phyloP scores from a whole-genome alignment of 371 early-diverging fungal genomes.

The Mucor saturninus region DNA sequence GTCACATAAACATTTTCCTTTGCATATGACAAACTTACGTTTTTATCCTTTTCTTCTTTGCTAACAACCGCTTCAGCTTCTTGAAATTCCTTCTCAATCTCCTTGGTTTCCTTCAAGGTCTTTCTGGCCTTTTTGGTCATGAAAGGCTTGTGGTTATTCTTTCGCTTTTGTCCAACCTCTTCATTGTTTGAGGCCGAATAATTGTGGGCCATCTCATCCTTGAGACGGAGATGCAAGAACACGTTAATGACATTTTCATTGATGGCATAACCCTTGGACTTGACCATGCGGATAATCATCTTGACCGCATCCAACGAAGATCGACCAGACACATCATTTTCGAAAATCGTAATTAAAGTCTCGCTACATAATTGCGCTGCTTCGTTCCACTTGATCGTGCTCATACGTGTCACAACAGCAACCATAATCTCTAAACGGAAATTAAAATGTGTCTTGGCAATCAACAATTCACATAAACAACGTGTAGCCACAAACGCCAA shows the following conservation, averaged over 20 bases:
- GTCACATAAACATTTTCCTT: too few species aligned
- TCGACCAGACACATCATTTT: slow-evolving; percentile 85
- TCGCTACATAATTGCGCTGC: slow-evolving; percentile 76
- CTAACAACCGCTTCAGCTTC: slow-evolving; percentile 84
- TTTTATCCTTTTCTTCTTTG: slow-evolving; percentile 73
- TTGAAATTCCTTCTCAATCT: slow-evolving; percentile 78
- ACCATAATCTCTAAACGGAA: slow-evolving; percentile 88
- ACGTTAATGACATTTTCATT: slow-evolving; percentile 70
- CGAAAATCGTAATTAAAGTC: slow-evolving; percentile 76
- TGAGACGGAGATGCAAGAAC: slow-evolving; percentile 79
- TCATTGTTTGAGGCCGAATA: slow-evolving; percentile 47
- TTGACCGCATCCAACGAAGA: slow-evolving; percentile 84
- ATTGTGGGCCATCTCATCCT: slow-evolving; percentile 70
- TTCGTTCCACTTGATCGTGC: slow-evolving; percentile 56
- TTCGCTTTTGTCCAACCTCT: slow-evolving; percentile 48
- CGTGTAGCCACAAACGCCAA: slow-evolving; percentile 64
- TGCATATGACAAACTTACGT: slow-evolving; percentile 43
- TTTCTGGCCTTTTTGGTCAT: slow-evolving; percentile 79
- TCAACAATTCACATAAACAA: slow-evolving; percentile 80
- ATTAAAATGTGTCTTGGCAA: slow-evolving; percentile 88
- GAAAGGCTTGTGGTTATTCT: slow-evolving; percentile 65
- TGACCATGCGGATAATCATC: slow-evolving; percentile 83
- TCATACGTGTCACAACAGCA: slow-evolving; percentile 76
- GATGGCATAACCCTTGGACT: slow-evolving; percentile 78
- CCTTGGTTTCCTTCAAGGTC: slow-evolving; percentile 71